phyloP scores from a whole-genome alignment of 306 rosid genomes.

The Abrus pulchellus region DNA sequence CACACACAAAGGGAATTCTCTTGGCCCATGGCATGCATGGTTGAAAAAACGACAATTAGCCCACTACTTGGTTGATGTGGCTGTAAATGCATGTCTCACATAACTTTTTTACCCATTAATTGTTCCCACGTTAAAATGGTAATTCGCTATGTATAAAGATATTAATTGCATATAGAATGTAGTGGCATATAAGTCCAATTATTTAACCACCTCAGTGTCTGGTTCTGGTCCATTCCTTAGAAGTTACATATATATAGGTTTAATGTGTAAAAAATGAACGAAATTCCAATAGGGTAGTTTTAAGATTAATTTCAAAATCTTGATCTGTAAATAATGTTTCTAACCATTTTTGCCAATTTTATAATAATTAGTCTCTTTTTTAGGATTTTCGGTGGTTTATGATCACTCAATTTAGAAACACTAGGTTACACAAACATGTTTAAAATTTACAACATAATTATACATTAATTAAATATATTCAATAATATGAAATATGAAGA shows the following conservation, averaged over 20 bases:
- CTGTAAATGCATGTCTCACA: not conserved
- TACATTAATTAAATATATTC: not conserved
- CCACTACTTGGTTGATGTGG: not conserved
- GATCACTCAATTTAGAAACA: not conserved
- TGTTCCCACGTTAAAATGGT: not conserved
- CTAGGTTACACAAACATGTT: not conserved
- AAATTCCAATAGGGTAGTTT: not conserved
- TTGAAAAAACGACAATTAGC: not conserved
- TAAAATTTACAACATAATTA: not conserved
- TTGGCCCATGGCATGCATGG: not conserved
- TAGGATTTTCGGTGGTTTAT: not conserved
- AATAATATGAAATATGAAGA: not conserved
- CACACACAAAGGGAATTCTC: slow-evolving; percentile 12
- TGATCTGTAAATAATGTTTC: not conserved
- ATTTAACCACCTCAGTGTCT: not conserved
- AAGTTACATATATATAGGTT: not conserved
- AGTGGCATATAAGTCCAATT: not conserved
- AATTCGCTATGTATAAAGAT: not conserved
- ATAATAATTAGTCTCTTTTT: not conserved
- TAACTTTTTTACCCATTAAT: not conserved
- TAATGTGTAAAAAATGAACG: not conserved
- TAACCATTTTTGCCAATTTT: not conserved
- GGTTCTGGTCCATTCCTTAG: too few species aligned
- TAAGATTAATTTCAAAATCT: not conserved
- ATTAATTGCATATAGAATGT: not conserved